Base-by-base conservation (phyloP, 1,139 yeast species). In the Pichia sorboxylosa region DNA sequence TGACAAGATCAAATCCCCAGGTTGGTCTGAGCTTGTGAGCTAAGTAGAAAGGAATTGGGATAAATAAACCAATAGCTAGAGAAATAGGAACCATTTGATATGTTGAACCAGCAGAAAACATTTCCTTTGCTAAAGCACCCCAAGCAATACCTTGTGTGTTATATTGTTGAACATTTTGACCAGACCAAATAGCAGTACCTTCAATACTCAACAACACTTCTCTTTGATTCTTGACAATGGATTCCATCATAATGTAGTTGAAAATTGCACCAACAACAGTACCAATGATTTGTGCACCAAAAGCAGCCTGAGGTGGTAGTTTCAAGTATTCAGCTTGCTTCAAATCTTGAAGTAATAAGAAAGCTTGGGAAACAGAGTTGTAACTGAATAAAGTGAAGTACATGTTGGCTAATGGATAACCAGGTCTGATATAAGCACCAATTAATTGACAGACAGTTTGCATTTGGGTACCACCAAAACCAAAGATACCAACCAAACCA, bases 251-350 rank as follows among this genome's bases (percentile, higher is more conserved):
- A 34, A 49, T 48, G 53, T 56, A 70, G 32, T 69, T 69, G 51
- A 71, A 73, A n/a, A 58, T 40, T 31, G 69, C 57, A 25, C 77
- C 72, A 21, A 68, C 66, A 4, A 60, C 29, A 7, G 64, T 59
- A 4, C 71, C 72, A 19, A 27, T 27, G 11, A 18, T 8, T 20
- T 27, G 29, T 8, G 18, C 29, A 18, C 10, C 14, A 27, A 27
- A 27, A 5, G 29, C 29, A 27, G 18, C 29, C 17, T 14, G 18
- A 19, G 29, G 29, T 27, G 29, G 29, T 11, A 27, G 16, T 13
- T 27, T 27, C 14, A 27, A 19, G 20, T 27, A 27, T 15, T 27
- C 29, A 6, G 29, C 29, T 19, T 27, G 29, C 13, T 27, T 27
- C 16, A 27, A 19, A 27, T 27, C 29, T 18, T 17, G 24, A 13